Conservation (phyloP, 2,329 filamentous ascomycete species). For the Botrytis byssoidea region DNA sequence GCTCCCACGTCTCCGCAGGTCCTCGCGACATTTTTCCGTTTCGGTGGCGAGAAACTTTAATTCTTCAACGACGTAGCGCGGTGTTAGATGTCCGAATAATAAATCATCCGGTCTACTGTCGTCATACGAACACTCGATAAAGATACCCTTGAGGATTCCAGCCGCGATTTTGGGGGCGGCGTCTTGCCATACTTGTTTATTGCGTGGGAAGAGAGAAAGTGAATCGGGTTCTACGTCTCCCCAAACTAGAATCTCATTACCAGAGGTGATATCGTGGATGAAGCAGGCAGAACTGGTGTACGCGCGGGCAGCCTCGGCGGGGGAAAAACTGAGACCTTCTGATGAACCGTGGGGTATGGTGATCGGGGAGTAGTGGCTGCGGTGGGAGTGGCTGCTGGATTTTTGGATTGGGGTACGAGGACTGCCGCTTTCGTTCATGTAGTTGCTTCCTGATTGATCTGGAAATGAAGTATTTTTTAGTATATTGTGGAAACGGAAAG, state of each 20-base stretch:
- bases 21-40: constrained; percentile 22
- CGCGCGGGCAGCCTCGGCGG: constrained; percentile 50
- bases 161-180: constrained; percentile 80
- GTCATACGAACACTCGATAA: constrained; percentile 95
- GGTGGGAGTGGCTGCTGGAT: not conserved
- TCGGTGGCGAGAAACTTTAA: constrained; percentile 63
- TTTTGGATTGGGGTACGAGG: not conserved
- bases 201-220: constrained; percentile 77
- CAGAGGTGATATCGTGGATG: constrained; percentile 70
- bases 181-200: constrained; percentile 79
- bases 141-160: constrained; percentile 73
- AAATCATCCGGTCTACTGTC: constrained; percentile 73
- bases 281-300: constrained; percentile 93
- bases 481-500: not conserved
- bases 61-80: constrained; percentile 78
- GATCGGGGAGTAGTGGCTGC: not conserved
- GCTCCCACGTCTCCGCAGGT: not conserved
- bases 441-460: not conserved
- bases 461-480: not conserved
- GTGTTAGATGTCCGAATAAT: constrained; percentile 86
- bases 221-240: constrained; percentile 94
- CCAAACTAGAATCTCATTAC: constrained; percentile 84
- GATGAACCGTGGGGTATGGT: not conserved
- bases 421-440: not conserved
- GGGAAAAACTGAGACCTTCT: not conserved